Base-by-base conservation (phyloP, 345 rosid genomes). In the Rhodamnia argentea region DNA sequence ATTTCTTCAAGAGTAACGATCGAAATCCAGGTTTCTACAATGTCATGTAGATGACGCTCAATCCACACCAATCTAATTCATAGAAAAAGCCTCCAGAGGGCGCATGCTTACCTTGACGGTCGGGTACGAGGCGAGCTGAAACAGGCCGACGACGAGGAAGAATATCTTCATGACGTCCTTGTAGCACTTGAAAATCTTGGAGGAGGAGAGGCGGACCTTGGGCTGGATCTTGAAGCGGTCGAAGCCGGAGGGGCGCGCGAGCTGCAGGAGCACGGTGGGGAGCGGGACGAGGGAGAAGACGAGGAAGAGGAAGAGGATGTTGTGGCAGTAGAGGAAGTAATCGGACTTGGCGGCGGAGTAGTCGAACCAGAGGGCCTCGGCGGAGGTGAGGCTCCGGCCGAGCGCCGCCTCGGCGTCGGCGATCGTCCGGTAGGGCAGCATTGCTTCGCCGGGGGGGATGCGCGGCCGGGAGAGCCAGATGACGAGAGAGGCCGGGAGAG, bases 181-280 rank as follows among this genome's bases (percentile, higher is more conserved):
- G 86, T 96, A 97, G 85, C 99, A 97, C 37, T 60, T 64, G 82
- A 96, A 51, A 91, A 94, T 94, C 44, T 96, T 96, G 10, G 93
- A 81, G 1, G 84, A 44, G 3, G 99, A 92, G 58, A 94, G 75
- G 81, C 90, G 88, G 20, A 95, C 98, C 78, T 95, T 95, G 44
- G 98, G 97, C 89, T 97, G 99, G 91, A 97, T 96, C 96, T 97
- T 97, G 92, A 91, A 92, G 84, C 87, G 88, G 82, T 91, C 91
- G 81, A 96, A 86, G 64, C 90, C 91, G n/a, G 90, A 86, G 85
- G 93, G 91, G 88, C 94, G 91, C 89, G 89, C 58, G 60, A 91
- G 62, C 86, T 94, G 95, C 16, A 92, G 50, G 86, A 94, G 58
- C 3, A 95, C 93, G 3, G 93, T 18, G 53, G 99, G 99, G 42